Conservation (phyloP, 306 rosid species). For the Amphicarpaea edgeworthii region DNA sequence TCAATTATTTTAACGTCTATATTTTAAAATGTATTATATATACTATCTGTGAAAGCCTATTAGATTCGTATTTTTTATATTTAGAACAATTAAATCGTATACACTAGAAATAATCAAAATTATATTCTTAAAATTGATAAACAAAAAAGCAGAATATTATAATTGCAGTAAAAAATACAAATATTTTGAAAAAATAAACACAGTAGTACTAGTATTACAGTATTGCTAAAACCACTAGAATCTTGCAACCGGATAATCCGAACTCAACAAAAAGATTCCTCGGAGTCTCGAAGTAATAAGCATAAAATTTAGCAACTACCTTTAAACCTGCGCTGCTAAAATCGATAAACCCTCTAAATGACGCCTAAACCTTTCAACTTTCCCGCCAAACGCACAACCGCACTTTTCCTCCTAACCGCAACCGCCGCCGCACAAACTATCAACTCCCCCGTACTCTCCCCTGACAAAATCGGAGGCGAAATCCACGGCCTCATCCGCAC, state of each 20-base stretch:
- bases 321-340: background rate
- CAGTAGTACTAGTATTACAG: too few relatives aligned
- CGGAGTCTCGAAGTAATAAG: background rate
- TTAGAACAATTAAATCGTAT: too few relatives aligned
- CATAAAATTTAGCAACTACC: background rate
- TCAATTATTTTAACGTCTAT: too few relatives aligned
- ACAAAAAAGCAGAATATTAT: too few relatives aligned
- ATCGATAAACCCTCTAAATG: slow-evolving; percentile 40
- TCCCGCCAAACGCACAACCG: slow-evolving; percentile 59
- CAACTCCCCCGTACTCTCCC: slow-evolving; percentile 36
- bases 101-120: too few relatives aligned
- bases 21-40: too few relatives aligned
- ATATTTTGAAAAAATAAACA: too few relatives aligned
- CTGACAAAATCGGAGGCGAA: slow-evolving; percentile 44
- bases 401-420: slow-evolving; percentile 52
- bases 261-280: background rate
- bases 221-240: background rate
- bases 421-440: slow-evolving; percentile 36
- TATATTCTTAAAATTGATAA: too few relatives aligned
- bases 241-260: background rate
- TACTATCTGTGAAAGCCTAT: too few relatives aligned
- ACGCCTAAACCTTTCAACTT: slow-evolving; percentile 46
- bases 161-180: too few relatives aligned
- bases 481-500: slow-evolving; percentile 74
- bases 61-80: too few relatives aligned